Evolutionary conservation across 768 basidiomycete species (phyloP).

Genomic region (Hydnum rufescens): DNA sequence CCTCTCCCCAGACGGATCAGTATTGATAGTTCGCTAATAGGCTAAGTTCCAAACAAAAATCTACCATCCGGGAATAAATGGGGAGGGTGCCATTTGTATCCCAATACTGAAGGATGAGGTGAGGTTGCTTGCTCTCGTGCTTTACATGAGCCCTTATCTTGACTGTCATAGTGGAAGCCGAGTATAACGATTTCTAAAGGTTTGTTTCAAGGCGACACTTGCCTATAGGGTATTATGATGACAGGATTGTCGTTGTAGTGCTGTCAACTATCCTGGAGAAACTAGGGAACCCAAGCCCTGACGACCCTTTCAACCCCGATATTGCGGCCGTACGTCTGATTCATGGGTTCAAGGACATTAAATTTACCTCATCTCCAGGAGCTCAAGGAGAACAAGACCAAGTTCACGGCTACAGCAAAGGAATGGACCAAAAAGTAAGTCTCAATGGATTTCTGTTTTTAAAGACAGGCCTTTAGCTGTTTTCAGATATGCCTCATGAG

Average conservation of each 20-base stretch:
- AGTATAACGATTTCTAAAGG: constrained; percentile 53
- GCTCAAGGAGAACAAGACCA: constrained; percentile 55
- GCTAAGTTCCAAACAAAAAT: constrained; percentile 73
- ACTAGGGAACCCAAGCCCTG: constrained; percentile 69
- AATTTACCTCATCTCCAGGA: constrained; percentile 24
- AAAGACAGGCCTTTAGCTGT: neutral
- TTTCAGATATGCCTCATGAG: neutral
- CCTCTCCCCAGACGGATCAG: neutral
- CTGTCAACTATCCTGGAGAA: constrained; percentile 64
- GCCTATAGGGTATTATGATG: constrained; percentile 5
- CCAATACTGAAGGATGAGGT: constrained; percentile 72
- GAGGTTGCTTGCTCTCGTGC: constrained; percentile 13
- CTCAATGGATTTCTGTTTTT: neutral
- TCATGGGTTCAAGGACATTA: neutral
- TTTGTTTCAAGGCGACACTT: constrained; percentile 13
- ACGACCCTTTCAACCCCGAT: constrained; percentile 77
- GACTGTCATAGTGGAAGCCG: constrained; percentile 64
- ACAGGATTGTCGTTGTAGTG: too few relatives aligned
- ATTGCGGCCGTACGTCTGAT: constrained; percentile 50
- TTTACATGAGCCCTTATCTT: neutral
- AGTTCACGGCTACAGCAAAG: constrained; percentile 57
- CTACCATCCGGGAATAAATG: constrained; percentile 81
- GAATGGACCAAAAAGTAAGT: constrained; percentile 71
- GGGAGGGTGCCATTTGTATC: constrained; percentile 71
- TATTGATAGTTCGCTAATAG: constrained; percentile 20